Percentiles rank a stretch among this genome's conserved stretches.
phyloP scores from a whole-genome alignment of 75 land plant species.

The Azolla pinnata region DNA sequence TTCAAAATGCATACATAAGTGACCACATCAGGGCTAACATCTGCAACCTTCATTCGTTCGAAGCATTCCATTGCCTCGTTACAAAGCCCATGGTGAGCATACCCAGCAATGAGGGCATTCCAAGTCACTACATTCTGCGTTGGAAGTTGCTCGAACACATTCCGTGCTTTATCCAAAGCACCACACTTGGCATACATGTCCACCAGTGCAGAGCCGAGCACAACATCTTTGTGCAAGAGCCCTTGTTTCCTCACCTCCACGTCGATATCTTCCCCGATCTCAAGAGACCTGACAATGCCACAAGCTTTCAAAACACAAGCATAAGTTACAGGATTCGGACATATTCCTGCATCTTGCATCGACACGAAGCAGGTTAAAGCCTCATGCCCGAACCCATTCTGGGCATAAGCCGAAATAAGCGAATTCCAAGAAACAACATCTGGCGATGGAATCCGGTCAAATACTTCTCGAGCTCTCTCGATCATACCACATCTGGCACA shows the following conservation, averaged over 20 bases:
- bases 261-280: not conserved
- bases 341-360: not conserved
- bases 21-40: constrained; percentile 26
- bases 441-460: constrained; percentile 22
- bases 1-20: constrained; percentile 27
- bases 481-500: constrained; percentile 43
- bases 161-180: constrained; percentile 35
- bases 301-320: constrained; percentile 6
- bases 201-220: constrained; percentile 27
- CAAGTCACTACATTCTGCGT: constrained; percentile 41
- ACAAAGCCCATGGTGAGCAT: constrained; percentile 38
- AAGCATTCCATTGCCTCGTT: constrained; percentile 37
- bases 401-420: constrained; percentile 10
- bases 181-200: constrained; percentile 42
- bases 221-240: not conserved
- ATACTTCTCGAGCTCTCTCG: constrained; percentile 22
- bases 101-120: constrained; percentile 47
- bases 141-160: constrained; percentile 31
- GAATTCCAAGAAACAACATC: constrained; percentile 8
- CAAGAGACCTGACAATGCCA: not conserved
- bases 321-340: constrained; percentile 1
- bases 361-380: not conserved
- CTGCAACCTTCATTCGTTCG: constrained; percentile 23
- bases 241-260: not conserved
- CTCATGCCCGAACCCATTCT: constrained; percentile 5